Evolutionary conservation across 176 grass and related monocot genomes (phyloP).

Genomic region (Chrysopogon serrulatus): DNA sequence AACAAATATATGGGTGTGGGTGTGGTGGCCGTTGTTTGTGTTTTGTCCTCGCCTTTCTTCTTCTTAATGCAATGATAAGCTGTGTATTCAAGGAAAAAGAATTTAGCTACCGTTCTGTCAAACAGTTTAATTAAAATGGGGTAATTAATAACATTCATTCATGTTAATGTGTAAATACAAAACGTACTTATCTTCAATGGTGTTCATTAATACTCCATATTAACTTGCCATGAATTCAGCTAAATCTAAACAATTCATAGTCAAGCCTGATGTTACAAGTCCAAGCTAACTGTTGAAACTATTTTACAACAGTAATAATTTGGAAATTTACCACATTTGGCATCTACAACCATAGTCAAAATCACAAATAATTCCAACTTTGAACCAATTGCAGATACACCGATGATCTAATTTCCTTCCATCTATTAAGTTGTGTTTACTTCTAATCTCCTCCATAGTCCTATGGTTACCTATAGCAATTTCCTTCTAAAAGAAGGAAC

Average conservation of each 20-base stretch:
- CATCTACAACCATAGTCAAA: background rate
- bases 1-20: background rate
- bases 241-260: background rate
- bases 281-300: slow-evolving; percentile 13
- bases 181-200: background rate
- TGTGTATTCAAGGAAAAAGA: background rate
- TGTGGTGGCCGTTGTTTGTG: background rate
- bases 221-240: background rate
- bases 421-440: background rate
- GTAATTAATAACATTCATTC: background rate
- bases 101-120: background rate
- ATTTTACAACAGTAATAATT: slow-evolving; percentile 19
- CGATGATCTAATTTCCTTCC: background rate
- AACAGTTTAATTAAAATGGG: background rate
- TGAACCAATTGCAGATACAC: background rate
- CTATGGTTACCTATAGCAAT: background rate
- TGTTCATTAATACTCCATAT: background rate
- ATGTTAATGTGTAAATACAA: background rate
- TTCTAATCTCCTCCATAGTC: background rate
- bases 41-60: background rate
- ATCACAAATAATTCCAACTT: background rate
- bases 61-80: background rate
- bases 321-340: background rate
- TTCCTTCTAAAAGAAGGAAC: background rate
- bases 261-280: background rate